Evolutionary conservation across 2,329 filamentous ascomycete species (phyloP), one percentile per base, ranked within the genome.

Genomic region (Alternaria sp.): DNA sequence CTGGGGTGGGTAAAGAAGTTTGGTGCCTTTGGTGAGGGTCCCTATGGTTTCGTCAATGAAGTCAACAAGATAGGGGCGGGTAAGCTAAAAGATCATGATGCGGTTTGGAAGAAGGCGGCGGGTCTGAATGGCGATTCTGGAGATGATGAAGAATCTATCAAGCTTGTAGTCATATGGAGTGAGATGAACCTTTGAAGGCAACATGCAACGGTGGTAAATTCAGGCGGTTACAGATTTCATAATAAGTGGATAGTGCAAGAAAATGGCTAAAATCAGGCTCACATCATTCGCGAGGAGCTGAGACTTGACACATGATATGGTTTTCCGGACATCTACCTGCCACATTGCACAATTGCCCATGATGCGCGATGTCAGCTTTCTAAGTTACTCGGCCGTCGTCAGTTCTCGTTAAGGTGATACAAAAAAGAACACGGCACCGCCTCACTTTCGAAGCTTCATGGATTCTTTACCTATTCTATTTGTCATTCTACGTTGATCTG

Each of bases 401-500:
- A 49, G 9, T 28, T 28, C 20, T 24, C 46, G 16, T 49, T 20
- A 49, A 49, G 7, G 11, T 49, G 46, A 49, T 18, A 49, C 46
- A 49, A 49, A 49, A 49, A 49, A 30, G 8, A 24, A 38, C 46
- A 36, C 14, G 4, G 14, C 14, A n/a, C 46, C 46, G 46, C 46
- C 46, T 49, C 46, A 49, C 22, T 49, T 49, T 38, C 20, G 46
- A 24, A 38, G 30, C 20, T 49, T 49, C 30, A 20, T 16, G 8
- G 18, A 7, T 36, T 36, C 30, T 11, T 4, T 24, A 1, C 20
- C 46, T n/a, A 49, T 49, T 49, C 46, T 49, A 49, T 49, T 49
- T 49, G 46, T 49, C 46, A 49, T n/a, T 49, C 46, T 36, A 49
- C 46, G 46, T 49, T 49, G 46, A 36, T 49, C 20, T 49, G 32